Evolutionary conservation across 331 rosid species (phyloP).

Genomic region (Acacia concinna): DNA sequence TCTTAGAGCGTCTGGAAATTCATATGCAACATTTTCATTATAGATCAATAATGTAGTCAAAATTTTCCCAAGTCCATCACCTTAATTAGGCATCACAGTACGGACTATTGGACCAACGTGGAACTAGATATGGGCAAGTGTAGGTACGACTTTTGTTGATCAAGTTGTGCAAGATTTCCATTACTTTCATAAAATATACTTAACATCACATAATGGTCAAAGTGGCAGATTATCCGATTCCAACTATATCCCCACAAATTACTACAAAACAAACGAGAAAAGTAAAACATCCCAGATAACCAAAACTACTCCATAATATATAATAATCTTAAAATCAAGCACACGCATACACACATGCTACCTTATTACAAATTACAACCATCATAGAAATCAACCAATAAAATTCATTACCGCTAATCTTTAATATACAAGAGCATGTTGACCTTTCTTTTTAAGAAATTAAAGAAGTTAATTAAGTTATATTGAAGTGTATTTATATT

Average conservation of each 20-base stretch:
- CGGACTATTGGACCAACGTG: too few relatives aligned
- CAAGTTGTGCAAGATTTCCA: not conserved
- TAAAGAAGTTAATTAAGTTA: too few relatives aligned
- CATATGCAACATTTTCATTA: not conserved
- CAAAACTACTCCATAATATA: not conserved
- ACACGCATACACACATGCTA: not conserved
- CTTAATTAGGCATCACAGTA: too few relatives aligned
- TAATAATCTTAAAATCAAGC: not conserved
- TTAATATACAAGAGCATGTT: too few relatives aligned
- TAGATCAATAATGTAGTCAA: not conserved
- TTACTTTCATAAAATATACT: not conserved
- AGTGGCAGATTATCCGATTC: not conserved
- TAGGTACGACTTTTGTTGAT: not conserved
- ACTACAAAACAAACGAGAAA: not conserved
- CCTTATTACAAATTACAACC: not conserved
- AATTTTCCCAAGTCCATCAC: too few relatives aligned
- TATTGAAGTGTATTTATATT: too few relatives aligned
- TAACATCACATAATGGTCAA: not conserved
- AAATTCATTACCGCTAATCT: not conserved
- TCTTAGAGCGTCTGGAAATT: not conserved
- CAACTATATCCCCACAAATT: not conserved
- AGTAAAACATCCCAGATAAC: constrained; percentile 9
- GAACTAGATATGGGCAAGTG: not conserved
- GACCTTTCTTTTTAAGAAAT: too few relatives aligned
- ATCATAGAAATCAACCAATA: not conserved